Evolutionary conservation across 2,329 filamentous ascomycete genomes (phyloP).

Genomic region (Xylariaceae sp.): DNA sequence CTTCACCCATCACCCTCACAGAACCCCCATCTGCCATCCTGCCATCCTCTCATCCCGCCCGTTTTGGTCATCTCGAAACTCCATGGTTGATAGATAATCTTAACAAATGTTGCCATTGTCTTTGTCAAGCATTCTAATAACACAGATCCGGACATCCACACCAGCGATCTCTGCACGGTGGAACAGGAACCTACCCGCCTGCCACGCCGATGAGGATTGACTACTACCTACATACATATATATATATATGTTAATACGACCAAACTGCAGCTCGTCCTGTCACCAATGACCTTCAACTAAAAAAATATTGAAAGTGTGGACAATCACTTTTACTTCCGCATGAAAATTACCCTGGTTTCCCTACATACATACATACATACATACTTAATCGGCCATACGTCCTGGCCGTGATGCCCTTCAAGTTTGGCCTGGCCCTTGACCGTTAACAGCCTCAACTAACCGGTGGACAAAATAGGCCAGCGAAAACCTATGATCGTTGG

Average conservation of each 20-base stretch:
- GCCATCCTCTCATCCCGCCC: too few relatives aligned
- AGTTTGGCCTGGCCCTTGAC: background rate
- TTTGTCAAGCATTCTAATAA: background rate
- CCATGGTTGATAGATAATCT: background rate
- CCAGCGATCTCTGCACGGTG: background rate
- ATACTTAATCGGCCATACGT: background rate
- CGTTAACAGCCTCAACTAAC: background rate
- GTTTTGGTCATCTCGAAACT: background rate
- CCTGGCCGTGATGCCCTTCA: background rate
- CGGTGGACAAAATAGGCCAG: background rate
- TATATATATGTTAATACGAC: background rate
- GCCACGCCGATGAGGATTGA: background rate
- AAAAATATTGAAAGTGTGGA: background rate
- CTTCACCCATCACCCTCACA: background rate
- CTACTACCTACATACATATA: too few relatives aligned
- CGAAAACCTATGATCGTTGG: too few relatives aligned
- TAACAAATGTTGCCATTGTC: background rate
- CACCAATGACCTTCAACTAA: background rate
- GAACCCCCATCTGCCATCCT: background rate
- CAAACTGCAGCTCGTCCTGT: background rate
- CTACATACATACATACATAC: too few relatives aligned
- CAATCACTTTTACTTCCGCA: background rate
- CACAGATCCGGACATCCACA: background rate
- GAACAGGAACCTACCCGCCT: background rate
- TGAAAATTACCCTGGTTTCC: background rate